These are phyloP conservation scores for Juncus effusus DNA, from an alignment of 176 grass and related monocot genomes.

Conservation along the genomic window DNA sequence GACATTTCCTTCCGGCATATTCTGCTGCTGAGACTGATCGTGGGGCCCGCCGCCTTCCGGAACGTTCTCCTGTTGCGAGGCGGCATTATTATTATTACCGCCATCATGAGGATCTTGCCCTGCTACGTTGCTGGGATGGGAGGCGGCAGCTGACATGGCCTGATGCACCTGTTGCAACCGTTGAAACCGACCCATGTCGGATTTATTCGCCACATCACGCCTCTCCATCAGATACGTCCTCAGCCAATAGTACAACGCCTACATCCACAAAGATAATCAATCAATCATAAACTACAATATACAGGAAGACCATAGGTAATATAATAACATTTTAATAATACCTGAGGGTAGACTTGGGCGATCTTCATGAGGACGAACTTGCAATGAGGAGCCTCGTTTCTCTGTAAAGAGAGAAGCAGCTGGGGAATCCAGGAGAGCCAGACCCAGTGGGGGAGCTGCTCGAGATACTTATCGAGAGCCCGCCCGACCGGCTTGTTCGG, in stretches of 20 bases:
- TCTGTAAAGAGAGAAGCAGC: conserved; percentile 81
- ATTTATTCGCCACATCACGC: conserved; percentile 93
- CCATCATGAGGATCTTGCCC: conserved; percentile 62
- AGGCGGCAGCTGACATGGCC: conserved; percentile 59
- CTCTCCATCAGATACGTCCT: conserved; percentile 97
- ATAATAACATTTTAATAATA: conserved; percentile 29
- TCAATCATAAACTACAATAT: not conserved
- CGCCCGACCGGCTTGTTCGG: conserved; percentile 83
- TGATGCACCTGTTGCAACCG: conserved; percentile 95
- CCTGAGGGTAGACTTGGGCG: conserved; percentile 98
- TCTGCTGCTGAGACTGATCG: conserved; percentile 62
- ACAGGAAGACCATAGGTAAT: not conserved
- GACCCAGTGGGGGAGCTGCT: conserved; percentile 95
- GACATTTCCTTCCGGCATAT: conserved; percentile 46
- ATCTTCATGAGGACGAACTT: conserved; percentile 98
- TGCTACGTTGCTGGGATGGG: conserved; percentile 38
- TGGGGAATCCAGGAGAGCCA: conserved; percentile 99
- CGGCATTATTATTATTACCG: conserved; percentile 45
- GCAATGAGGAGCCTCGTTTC: conserved; percentile 86
- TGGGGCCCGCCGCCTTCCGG: conserved; percentile 54
- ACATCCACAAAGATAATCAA: conserved; percentile 24
- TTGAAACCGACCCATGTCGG: conserved; percentile 76
- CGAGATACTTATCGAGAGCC: conserved; percentile 94
- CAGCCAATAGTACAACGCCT: conserved; percentile 99
- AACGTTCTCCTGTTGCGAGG: conserved; percentile 43